Evolutionary conservation across 2,329 filamentous ascomycete species (phyloP).

Genomic region (Hyphodiscus sp.): DNA sequence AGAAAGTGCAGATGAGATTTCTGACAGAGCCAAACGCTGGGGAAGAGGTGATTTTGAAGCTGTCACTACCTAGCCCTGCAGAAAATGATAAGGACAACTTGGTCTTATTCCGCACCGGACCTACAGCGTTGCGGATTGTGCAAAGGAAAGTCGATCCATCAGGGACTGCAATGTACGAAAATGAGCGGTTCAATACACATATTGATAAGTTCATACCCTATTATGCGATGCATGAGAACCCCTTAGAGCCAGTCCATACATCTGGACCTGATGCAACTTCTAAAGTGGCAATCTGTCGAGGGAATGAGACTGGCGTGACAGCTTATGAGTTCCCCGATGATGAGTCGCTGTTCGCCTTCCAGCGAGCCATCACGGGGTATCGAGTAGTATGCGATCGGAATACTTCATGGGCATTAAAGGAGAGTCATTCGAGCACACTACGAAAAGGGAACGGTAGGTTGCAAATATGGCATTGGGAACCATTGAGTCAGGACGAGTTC

Average conservation of each 20-base stretch:
- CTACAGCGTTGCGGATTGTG: conserved; percentile 2
- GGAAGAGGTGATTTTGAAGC: conserved; percentile 1
- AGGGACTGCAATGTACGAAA: conserved; percentile 1
- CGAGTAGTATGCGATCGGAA: conserved; percentile 5
- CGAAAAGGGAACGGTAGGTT: conserved; percentile 1
- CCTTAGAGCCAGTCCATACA: neutral
- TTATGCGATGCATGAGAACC: conserved; percentile 3
- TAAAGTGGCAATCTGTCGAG: conserved; percentile 3
- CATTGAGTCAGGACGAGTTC: neutral
- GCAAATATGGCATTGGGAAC: conserved; percentile 11
- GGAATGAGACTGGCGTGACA: conserved; percentile 5
- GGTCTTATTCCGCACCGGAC: conserved; percentile 1
- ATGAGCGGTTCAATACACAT: conserved; percentile 7
- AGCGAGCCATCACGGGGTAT: conserved; percentile 9
- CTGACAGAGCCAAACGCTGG: conserved; percentile 1
- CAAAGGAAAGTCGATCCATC: neutral
- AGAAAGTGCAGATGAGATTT: neutral
- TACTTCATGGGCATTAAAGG: conserved; percentile 1
- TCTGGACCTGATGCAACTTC: neutral
- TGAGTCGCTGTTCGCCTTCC: conserved; percentile 3
- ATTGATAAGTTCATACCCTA: conserved; percentile 4
- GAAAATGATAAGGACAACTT: conserved; percentile 3
- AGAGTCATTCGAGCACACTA: neutral
- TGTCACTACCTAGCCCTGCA: neutral
- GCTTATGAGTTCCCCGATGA: conserved; percentile 3